Percentiles rank a stretch among this genome's conserved stretches.
Conservation (phyloP, 495 filamentous ascomycete genomes). For the Penicilliopsis zonata region DNA sequence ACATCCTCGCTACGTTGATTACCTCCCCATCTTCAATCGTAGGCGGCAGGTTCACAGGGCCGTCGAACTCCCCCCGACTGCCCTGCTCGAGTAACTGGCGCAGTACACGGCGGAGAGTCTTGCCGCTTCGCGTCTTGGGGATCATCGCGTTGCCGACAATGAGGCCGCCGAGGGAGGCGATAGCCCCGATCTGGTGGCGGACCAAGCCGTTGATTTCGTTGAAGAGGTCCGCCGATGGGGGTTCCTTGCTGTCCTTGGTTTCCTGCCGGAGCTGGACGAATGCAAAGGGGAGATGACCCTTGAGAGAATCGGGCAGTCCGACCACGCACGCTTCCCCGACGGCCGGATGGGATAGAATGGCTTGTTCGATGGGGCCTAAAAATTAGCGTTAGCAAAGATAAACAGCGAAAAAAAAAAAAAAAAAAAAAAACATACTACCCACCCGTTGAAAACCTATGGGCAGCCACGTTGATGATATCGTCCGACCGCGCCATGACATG, state of each 20-base stretch:
- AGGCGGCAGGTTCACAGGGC: conserved; percentile 40
- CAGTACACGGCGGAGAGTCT: conserved; percentile 72
- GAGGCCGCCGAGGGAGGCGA: conserved; percentile 73
- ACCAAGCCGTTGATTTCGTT: conserved; percentile 50
- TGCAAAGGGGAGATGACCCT: conserved; percentile 85
- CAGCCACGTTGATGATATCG: conserved; percentile 92
- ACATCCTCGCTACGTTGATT: conserved; percentile 41
- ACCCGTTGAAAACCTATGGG: conserved; percentile 86
- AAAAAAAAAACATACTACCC: too few species aligned
- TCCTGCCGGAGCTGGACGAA: conserved; percentile 52
- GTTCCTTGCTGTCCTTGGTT: conserved; percentile 21
- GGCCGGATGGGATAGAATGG: conserved; percentile 63
- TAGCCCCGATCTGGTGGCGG: conserved; percentile 75
- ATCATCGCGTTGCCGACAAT: conserved; percentile 83
- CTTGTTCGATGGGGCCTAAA: conserved; percentile 74
- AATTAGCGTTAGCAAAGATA: too few species aligned
- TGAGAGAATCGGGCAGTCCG: conserved; percentile 70
- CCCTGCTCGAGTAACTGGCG: conserved; percentile 64
- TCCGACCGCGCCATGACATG: conserved; percentile 79
- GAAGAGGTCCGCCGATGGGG: conserved; percentile 42
- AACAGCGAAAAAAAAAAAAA: too few species aligned
- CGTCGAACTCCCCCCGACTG: conserved; percentile 37
- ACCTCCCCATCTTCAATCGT: conserved; percentile 49
- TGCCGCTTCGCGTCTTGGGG: conserved; percentile 79
- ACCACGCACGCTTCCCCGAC: conserved; percentile 78